These are phyloP conservation scores for Paulownia fortunei DNA, from an alignment of 257 asterid genomes.

Conservation along the genomic window DNA sequence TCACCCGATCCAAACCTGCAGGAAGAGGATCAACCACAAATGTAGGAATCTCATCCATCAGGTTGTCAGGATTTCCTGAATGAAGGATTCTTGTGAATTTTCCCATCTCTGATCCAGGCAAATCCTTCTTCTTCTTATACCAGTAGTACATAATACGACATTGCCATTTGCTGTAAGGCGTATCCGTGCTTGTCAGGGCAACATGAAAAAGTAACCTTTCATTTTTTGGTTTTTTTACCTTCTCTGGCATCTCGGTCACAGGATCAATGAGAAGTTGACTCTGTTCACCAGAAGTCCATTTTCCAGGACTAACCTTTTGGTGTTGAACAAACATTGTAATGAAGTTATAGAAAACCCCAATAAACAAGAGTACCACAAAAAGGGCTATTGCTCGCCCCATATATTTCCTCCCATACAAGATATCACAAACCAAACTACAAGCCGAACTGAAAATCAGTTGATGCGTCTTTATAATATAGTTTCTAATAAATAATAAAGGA, in stretches of 20 bases:
- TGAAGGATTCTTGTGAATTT: slow-evolving; percentile 62
- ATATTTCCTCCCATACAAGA: slow-evolving; percentile 8
- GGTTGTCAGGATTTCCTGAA: slow-evolving; percentile 57
- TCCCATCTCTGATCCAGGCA: slow-evolving; percentile 69
- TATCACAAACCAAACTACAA: background rate
- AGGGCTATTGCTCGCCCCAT: slow-evolving; percentile 39
- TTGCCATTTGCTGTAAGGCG: slow-evolving; percentile 66
- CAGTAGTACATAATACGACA: slow-evolving; percentile 69
- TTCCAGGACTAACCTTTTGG: slow-evolving; percentile 21
- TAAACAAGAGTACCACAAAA: slow-evolving; percentile 34
- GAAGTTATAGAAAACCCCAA: slow-evolving; percentile 35
- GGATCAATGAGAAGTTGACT: slow-evolving; percentile 44
- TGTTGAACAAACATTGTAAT: slow-evolving; percentile 21
- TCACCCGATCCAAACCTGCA: slow-evolving; percentile 56
- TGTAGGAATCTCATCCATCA: slow-evolving; percentile 74
- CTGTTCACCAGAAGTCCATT: background rate
- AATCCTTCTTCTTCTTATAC: slow-evolving; percentile 53
- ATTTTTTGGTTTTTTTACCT: slow-evolving; percentile 14
- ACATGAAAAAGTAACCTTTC: slow-evolving; percentile 48
- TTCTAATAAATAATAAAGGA: too few species aligned
- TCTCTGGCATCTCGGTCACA: slow-evolving; percentile 45
- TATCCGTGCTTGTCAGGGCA: slow-evolving; percentile 51
- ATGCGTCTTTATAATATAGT: background rate
- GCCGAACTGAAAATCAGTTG: background rate
- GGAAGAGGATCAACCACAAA: slow-evolving; percentile 73